A percentile compares a stretch with the other conserved stretches of the same genome.
phyloP scores from a whole-genome alignment of 2,329 filamentous ascomycete genomes.

The Immersiporthe knoxdaviesiana region DNA sequence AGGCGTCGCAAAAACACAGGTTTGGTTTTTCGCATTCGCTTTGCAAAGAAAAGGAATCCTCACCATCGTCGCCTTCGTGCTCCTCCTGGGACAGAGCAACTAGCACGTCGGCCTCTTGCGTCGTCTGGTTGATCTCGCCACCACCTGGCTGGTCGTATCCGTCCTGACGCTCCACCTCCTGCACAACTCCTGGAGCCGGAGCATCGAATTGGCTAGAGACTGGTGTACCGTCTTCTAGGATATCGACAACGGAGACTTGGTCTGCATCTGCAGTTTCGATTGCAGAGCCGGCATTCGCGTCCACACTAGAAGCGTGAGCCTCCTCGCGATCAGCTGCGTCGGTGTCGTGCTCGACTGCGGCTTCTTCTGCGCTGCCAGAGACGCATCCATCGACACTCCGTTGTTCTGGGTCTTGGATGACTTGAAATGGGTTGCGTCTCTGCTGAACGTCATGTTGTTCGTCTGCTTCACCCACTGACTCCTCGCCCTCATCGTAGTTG shows the following conservation, averaged over 20 bases:
- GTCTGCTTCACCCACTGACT: background rate
- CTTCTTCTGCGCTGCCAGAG: background rate
- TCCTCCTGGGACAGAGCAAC: slow-evolving; percentile 10
- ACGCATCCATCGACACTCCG: background rate
- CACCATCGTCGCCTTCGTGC: slow-evolving; percentile 25
- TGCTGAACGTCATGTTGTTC: slow-evolving; percentile 13
- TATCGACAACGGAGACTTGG: slow-evolving; percentile 1
- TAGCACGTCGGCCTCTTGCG: slow-evolving; percentile 11
- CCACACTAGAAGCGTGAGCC: background rate
- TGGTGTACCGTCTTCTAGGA: background rate
- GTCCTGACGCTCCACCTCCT: background rate
- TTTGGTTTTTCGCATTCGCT: slow-evolving; percentile 9
- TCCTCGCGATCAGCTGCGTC: background rate
- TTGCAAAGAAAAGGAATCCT: slow-evolving; percentile 18
- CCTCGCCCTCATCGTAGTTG: slow-evolving; percentile 12
- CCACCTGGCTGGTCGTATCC: background rate
- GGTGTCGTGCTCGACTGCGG: background rate
- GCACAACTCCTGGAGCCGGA: background rate
- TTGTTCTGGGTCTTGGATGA: slow-evolving; percentile 19
- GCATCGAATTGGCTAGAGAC: slow-evolving; percentile 3
- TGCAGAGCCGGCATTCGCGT: background rate
- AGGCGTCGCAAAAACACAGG: slow-evolving; percentile 21
- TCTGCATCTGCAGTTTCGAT: background rate
- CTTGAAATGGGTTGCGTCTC: slow-evolving; percentile 16
- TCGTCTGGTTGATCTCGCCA: slow-evolving; percentile 2